These are phyloP conservation scores for Penicillium riverlandense DNA, from an alignment of 495 filamentous ascomycete species.

Conservation along the genomic window DNA sequence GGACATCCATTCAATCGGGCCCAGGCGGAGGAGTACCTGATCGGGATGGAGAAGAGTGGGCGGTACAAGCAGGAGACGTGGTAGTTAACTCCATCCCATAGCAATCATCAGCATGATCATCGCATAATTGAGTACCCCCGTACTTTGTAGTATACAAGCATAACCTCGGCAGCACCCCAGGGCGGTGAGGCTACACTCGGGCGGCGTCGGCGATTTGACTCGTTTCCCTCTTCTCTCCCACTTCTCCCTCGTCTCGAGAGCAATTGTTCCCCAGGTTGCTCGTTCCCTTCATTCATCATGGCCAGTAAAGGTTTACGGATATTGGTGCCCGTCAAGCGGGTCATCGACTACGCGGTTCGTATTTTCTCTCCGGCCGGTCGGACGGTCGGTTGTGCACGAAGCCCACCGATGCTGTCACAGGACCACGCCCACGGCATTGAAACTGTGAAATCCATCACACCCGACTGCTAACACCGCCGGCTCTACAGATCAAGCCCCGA, in stretches of 20 bases:
- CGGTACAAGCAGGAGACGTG: conserved; percentile 77
- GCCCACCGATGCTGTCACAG: too few species aligned
- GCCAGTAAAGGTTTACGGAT: conserved; percentile 67
- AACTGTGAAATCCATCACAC: too few species aligned
- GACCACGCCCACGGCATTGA: too few species aligned
- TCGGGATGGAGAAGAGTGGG: conserved; percentile 58
- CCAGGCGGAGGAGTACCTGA: conserved; percentile 51
- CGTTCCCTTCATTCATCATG: conserved; percentile 44
- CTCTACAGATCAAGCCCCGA: conserved; percentile 80
- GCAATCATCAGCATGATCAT: too few species aligned
- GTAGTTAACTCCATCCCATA: conserved; percentile 24
- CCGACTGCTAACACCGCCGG: too few species aligned
- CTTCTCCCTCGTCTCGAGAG: conserved; percentile 6
- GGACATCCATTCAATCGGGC: conserved; percentile 25
- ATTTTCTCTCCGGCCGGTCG: conserved; percentile 1
- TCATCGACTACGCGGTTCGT: conserved; percentile 97
- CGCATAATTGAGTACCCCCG: too few species aligned
- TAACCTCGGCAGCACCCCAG: conserved; percentile 32
- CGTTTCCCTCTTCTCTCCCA: conserved; percentile 14
- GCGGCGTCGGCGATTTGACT: conserved; percentile 28
- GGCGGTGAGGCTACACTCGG: conserved; percentile 26
- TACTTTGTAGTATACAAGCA: not conserved
- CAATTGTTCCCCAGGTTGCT: conserved; percentile 6
- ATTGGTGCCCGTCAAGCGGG: conserved; percentile 92
- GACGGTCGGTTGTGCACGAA: too few species aligned